These are phyloP conservation scores for Sambucus nigra DNA, from an alignment of 129 eudicot species.

Conservation along the genomic window DNA sequence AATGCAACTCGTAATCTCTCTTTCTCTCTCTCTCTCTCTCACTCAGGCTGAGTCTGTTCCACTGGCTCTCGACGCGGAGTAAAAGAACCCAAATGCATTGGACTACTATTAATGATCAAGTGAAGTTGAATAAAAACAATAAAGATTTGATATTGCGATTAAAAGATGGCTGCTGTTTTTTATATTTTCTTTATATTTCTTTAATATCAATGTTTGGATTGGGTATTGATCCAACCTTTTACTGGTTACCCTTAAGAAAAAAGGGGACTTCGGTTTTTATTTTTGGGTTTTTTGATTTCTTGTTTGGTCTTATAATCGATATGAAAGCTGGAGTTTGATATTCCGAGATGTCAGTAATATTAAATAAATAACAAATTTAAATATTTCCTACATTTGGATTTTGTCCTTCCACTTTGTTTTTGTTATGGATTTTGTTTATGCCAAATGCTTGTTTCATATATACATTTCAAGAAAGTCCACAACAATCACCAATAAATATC, in stretches of 20 bases:
- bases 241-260: too few species aligned
- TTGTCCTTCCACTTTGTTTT: not conserved
- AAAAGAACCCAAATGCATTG: constrained; percentile 1
- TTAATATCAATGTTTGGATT: not conserved
- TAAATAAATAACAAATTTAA: not conserved
- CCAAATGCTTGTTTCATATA: too few species aligned
- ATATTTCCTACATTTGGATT: too few species aligned
- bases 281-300: too few species aligned
- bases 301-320: not conserved
- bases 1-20: too few species aligned
- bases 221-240: not conserved
- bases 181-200: too few species aligned
- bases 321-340: not conserved
- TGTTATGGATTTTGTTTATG: too few species aligned
- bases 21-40: not conserved
- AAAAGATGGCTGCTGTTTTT: not conserved
- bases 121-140: not conserved
- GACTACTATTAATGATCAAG: not conserved
- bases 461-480: too few species aligned
- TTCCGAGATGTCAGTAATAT: not conserved
- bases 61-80: constrained; percentile 48
- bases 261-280: too few species aligned
- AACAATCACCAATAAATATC: too few species aligned
- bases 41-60: constrained; percentile 81
- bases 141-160: not conserved